A percentile compares a stretch with the other conserved stretches of the same genome.
phyloP scores from a whole-genome alignment of 1,284 basidiomycete species.

The Cutaneotrichosporon cavernicola region DNA sequence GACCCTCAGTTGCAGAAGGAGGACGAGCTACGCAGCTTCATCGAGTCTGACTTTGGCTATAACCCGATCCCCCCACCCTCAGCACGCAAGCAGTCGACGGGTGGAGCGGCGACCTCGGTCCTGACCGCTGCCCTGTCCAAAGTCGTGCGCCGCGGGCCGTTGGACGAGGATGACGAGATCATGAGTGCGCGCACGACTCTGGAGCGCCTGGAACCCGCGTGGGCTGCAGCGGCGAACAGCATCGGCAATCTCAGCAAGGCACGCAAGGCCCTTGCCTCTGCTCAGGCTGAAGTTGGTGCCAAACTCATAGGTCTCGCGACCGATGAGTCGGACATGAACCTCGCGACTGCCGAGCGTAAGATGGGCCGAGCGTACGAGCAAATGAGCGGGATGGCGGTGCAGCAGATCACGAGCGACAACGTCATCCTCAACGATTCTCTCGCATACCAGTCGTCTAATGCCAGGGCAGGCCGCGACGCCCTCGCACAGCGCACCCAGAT shows the following conservation, averaged over 20 bases:
- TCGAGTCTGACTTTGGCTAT: conserved; percentile 89
- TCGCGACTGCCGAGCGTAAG: conserved; percentile 76
- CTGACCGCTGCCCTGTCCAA: conserved; percentile 50
- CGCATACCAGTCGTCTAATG: conserved; percentile 89
- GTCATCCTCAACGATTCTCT: conserved; percentile 87
- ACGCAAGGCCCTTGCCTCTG: conserved; percentile 70
- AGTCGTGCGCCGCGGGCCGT: conserved; percentile 48
- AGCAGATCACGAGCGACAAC: conserved; percentile 80
- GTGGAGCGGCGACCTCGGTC: conserved; percentile 45
- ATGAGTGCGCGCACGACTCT: conserved; percentile 83
- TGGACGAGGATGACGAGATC: conserved; percentile 63
- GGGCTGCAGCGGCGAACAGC: conserved; percentile 81
- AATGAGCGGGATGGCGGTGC: conserved; percentile 76
- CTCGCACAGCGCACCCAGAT: conserved; percentile 79
- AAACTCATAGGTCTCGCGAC: conserved; percentile 83
- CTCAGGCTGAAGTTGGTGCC: conserved; percentile 81
- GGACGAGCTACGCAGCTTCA: conserved; percentile 85
- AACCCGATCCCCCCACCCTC: conserved; percentile 60
- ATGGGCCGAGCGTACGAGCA: conserved; percentile 81
- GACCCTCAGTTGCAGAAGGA: conserved; percentile 80
- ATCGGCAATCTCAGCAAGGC: conserved; percentile 76
- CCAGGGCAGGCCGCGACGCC: conserved; percentile 83
- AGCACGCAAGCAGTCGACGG: conserved; percentile 59
- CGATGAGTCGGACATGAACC: conserved; percentile 75
- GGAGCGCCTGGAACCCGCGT: conserved; percentile 82